Base-by-base conservation (phyloP, 257 asterid species). In the Galeopsis tetrahit region DNA sequence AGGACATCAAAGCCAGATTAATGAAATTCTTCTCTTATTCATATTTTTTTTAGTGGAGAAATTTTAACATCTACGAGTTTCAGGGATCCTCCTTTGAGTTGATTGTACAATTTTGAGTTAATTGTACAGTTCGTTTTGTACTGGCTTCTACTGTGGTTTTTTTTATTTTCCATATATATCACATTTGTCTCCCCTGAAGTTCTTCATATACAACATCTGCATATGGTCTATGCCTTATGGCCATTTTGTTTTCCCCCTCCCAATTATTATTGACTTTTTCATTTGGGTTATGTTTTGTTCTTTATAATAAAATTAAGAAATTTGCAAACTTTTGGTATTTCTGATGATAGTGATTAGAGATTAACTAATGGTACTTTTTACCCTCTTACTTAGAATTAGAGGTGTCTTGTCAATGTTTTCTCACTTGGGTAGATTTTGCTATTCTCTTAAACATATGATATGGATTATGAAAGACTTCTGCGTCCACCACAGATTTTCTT, bases 251-350 rank as follows among this genome's bases (percentile, higher is more conserved):
- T 57, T 43, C n/a, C 60, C 38, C 34, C 6, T 13, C 43, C 10
- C 10, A 49, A 0, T 33, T 74, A 33, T 52, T n/a, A 63, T 34
- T 73, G 64, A 60, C 55, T 62, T 72, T 34, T 48, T 62, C 21
- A 35, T 1, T 36, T 63, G 46, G 53, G 28, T 33, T 34, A 34
- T 59, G 66, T 46, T 13, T 68, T 59, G 5, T 56, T 52, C 31
- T 0, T 38, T 42, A 10, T 2, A 40, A 13, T 36, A 48, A 10
- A 49, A 13, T 21, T 39, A 2, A 21, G 33, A 21, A 21, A n/a
- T 6, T 11, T 40, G 15, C 58, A 55, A 42, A 52, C 14, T 40
- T 33, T 32, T 42, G 60, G 48, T 14, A 40, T 65, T 28, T 42
- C 40, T 53, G 53, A 66, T 44, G 53, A 40, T 66, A 55, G 39